These are phyloP conservation scores for Chrysoporthe deuterocubensis DNA, from an alignment of 2,329 filamentous ascomycete genomes.

Conservation along the genomic window DNA sequence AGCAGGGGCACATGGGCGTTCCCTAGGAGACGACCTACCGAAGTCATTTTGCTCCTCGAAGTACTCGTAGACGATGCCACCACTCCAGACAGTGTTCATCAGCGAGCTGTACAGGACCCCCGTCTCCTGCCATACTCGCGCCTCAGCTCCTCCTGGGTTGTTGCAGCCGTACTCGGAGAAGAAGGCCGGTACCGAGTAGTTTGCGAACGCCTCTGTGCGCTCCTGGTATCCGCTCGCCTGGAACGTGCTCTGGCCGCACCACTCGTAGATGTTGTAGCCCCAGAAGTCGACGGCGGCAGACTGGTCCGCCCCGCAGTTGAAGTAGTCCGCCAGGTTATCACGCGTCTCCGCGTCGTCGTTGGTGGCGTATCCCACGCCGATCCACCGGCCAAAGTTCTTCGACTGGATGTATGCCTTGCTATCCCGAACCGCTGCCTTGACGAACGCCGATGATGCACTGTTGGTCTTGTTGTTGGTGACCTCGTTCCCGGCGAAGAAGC, in stretches of 20 bases:
- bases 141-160: conserved; percentile 58
- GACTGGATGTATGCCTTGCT: conserved; percentile 89
- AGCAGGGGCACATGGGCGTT: conserved; percentile 29
- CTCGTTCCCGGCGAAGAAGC: conserved; percentile 99
- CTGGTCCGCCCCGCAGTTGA: conserved; percentile 77
- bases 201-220: conserved; percentile 82
- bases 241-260: conserved; percentile 88
- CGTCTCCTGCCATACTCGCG: conserved; percentile 85
- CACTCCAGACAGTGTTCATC: conserved; percentile 89
- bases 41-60: conserved; percentile 82
- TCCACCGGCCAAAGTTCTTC: conserved; percentile 69
- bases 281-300: conserved; percentile 82
- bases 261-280: conserved; percentile 99
- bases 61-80: conserved; percentile 99
- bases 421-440: conserved; percentile 97
- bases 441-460: conserved; percentile 87
- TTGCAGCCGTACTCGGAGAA: conserved; percentile 99
- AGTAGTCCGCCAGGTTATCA: conserved; percentile 82
- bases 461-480: conserved; percentile 89
- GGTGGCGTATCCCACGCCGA: conserved; percentile 94
- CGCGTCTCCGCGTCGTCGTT: conserved; percentile 89
- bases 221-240: conserved; percentile 76
- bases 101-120: conserved; percentile 74
- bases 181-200: conserved; percentile 93
- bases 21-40: conserved; percentile 3